Conservation (phyloP, 768 basidiomycete species). For the Kwoniella dendrophila region DNA sequence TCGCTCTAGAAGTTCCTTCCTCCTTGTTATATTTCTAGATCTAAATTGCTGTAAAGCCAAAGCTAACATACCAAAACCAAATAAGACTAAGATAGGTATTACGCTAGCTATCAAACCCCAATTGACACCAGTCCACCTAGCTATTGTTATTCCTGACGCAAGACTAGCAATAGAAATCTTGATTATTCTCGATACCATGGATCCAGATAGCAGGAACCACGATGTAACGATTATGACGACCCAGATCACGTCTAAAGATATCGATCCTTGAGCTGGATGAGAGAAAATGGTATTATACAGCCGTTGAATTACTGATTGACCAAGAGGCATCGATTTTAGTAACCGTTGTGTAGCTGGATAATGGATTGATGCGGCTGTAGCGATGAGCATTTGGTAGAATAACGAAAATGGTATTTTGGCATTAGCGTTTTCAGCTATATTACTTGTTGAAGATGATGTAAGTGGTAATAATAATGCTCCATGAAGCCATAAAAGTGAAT, state of each 20-base stretch:
- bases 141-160: constrained; percentile 4
- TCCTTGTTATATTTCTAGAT: constrained; percentile 31
- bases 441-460: constrained; percentile 40
- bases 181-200: not conserved
- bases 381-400: constrained; percentile 58
- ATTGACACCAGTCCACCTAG: constrained; percentile 33
- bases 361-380: constrained; percentile 56
- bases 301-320: constrained; percentile 13
- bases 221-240: constrained; percentile 27
- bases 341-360: constrained; percentile 50
- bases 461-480: constrained; percentile 63
- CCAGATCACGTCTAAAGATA: constrained; percentile 70
- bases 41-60: constrained; percentile 29
- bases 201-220: constrained; percentile 39
- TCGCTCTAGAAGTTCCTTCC: constrained; percentile 33
- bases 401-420: constrained; percentile 39
- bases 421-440: constrained; percentile 9
- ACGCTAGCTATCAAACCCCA: constrained; percentile 43
- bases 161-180: constrained; percentile 24
- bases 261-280: constrained; percentile 68
- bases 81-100: constrained; percentile 40
- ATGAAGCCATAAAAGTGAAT: constrained; percentile 68
- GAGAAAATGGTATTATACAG: constrained; percentile 43
- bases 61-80: constrained; percentile 25
- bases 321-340: constrained; percentile 31